Base-by-base conservation (phyloP, 768 basidiomycete genomes). In the Hydnomerulius pinastri region DNA sequence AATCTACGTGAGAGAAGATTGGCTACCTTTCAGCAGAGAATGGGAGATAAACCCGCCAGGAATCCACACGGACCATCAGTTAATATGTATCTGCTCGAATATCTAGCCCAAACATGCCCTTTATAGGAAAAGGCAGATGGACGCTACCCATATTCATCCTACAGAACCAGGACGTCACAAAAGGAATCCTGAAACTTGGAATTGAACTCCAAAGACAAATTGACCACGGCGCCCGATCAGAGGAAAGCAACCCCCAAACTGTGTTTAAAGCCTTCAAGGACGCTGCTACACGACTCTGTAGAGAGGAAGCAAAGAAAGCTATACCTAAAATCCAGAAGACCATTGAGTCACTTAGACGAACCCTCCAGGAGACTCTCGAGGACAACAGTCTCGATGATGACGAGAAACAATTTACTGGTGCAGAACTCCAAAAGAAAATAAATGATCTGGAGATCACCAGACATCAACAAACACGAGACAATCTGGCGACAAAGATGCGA, bases 111-210 rank as follows among this genome's bases (percentile, higher is more conserved):
- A n/a, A 33, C 4, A 36, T 54, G 36, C 56, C 53, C 4, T 58
- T 17, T 20, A 39, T 58, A 4, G 57, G 57, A 4, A 32, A 49
- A 37, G 58, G 53, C 3, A n/a, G 46, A 15, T 51, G 52, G 52
- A 44, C 35, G 10, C 44, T 46, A 3, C 53, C 53, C 2, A 33
- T 51, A 23, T 36, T 18, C 32, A 1, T 58, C 4, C 20, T 53
- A 20, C n/a, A 45, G 11, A 43, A 58, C 35, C 44, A 54, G 25
- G 29, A 33, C 11, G 29, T 58, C 2, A 4, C 44, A 13, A 21
- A 38, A 8, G 18, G 29, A 24, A 43, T 52, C n/a, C 11, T 27
- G 4, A 17, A 23, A 7, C 11, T 29, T 1, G 45, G 44, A 6
- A 12, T 3, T 23, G 13, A 1, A 2, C 17, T 43, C 6, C 43